Base-by-base conservation (phyloP, 192 early-diverging fungal genomes). In the Coemansia sp. region DNA sequence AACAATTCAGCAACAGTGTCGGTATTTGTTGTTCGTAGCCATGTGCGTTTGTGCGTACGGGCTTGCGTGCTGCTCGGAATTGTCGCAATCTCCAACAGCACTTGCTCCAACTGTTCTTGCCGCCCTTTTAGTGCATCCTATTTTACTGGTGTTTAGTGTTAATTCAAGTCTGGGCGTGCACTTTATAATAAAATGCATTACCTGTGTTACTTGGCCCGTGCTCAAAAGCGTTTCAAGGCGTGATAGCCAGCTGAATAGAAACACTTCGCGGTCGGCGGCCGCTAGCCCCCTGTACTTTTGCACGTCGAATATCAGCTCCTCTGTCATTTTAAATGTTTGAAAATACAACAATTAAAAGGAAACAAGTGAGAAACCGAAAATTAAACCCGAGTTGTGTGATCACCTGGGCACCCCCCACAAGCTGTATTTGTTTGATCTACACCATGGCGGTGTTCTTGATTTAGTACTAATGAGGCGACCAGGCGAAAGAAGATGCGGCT, bases 201-300 rank as follows among this genome's bases (percentile, higher is more conserved):
- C 47, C n/a, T n/a, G 14, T 11, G 19, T 47, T 22, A 25, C 22
- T 34, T 5, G 21, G 20, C 15, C 17, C 2, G 63, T 46, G 60
- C 89, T 85, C 10, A 93, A 62, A 48, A 91, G 86, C 31, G 85
- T 82, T 81, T 96, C 93, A 4, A 96, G 83, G 47, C 72, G 75
- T 1, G 91, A 87, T 9, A 98, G 85, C 94, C 94, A 98, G 71
- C 93, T 92, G 66, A 96, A 91, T 1, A 97, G 65, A 65, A 85
- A 88, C 52, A 94, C 80, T 69, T 98, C 96, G 57, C 88, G 85
- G 63, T 91, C 89, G 53, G 82, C 85, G 0, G 81, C 59, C 23
- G 81, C 28, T 31, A 56, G 34, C 5, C 40, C 40, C n/a, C 40
- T 15, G 40, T 44, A 44, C 40, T 44, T 44, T 44, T 44, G 40